Base-by-base conservation (phyloP, 192 early-diverging fungal genomes). In the Coemansia sp. region DNA sequence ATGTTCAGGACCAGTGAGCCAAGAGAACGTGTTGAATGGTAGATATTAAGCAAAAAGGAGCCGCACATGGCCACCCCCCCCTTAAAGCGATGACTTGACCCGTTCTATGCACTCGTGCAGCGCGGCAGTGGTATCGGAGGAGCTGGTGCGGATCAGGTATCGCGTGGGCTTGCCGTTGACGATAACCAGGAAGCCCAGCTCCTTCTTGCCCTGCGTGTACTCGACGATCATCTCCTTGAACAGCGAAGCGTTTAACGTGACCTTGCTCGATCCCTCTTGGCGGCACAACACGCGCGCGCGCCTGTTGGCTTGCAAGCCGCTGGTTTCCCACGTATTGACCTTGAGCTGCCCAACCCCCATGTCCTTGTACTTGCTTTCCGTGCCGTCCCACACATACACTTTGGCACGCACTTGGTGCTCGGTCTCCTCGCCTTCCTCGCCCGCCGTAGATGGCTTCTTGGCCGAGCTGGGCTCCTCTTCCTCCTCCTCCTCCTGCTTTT, bases 401-500 rank as follows among this genome's bases (percentile, higher is more conserved):
- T 85, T 85, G 45, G 63, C 55, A 7, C 81, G 76, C 14, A 60
- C 60, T 33, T 64, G 41, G 67, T 78, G 74, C 64, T 69, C 71
- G 4, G 80, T 83, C 1, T 66, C 73, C 61, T 85, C 84, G 39
- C 72, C 71, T 52, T 85, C 84, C 45, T 85, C 84, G 21, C 84
- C 84, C 1, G 73, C 74, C 0, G 67, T 77, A 16, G 72, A 72
- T 1, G 75, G 70, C 41, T 64, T 59, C 59, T 56, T 64, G 35
- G 43, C 52, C 9, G 59, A 20, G 7, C 68, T 65, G 9, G 76
- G 44, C n/a, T 63, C 44, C 21, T 75, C 53, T 26, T 62, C 67
- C 5, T 57, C 34, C 21, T 71, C 72, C 16, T 44, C 63, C 10
- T 52, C 55, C 60, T 58, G 48, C 30, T 38, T 0, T 35, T n/a